Base-by-base conservation (phyloP, 169 alveolate genomes). In the Miamiensis avidus region DNA sequence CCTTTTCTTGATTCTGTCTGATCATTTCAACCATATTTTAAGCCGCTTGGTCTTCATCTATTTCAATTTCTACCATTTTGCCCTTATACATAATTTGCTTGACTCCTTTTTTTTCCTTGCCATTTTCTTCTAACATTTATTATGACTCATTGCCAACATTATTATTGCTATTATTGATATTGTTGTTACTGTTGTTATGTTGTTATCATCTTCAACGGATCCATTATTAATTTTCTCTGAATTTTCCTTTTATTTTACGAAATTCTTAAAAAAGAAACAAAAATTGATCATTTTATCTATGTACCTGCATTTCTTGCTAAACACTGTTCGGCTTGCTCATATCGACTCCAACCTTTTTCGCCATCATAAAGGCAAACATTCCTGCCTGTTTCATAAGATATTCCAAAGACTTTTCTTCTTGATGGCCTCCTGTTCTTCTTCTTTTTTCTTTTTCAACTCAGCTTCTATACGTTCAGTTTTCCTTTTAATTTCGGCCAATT, bases 301-400 rank as follows among this genome's bases (percentile, higher is more conserved):
- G n/a, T n/a, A n/a, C n/a, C 69, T 49, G 20, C 4, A 49, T 49
- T 49, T 49, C 69, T 20, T 49, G 69, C 69, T 49, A 49, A 49
- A 20, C 20, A 49, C 26, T 11, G 20, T 20, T 49, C 4, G 69
- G 69, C 20, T 89, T 77, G 33, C 89, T 88, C 85, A 93, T 88
- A 31, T 91, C 89, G 0, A 94, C 89, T n/a, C 98, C 98, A 76
- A 96, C 82, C 76, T 96, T 95, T 74, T 94, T 87, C 28, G 97
- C 95, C 97, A 96, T 96, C 88, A 96, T 94, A 83, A 93, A 94
- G n/a, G 97, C 87, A 87, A 94, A 96, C 65, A 96, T 93, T 81
- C 95, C 98, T 82, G 96, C 89, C 87, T 96, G 92, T 82, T 92
- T 93, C 96, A 96, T 93, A 65, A 96, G 85, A 83, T 89, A 96